Conservation (phyloP, 345 rosid genomes). For the Aegle marmelos region DNA sequence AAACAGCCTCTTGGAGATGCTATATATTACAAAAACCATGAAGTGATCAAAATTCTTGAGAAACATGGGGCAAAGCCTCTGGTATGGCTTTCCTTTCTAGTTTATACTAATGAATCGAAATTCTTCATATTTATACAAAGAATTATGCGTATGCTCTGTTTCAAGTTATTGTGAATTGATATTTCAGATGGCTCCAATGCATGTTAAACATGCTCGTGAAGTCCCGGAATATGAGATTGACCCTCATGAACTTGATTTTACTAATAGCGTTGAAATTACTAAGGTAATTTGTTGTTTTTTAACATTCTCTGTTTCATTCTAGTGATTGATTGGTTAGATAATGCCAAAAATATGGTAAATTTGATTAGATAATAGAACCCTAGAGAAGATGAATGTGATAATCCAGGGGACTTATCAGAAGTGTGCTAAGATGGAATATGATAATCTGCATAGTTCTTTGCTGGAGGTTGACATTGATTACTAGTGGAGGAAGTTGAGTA, state of each 20-base stretch:
- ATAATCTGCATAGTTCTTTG: neutral
- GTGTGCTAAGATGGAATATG: neutral
- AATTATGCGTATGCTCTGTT: neutral
- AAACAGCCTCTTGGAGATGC: constrained; percentile 94
- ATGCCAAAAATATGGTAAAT: neutral
- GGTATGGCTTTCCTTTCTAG: constrained; percentile 40
- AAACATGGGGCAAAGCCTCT: constrained; percentile 72
- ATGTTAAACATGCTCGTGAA: constrained; percentile 75
- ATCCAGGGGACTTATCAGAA: neutral
- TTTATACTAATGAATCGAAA: neutral
- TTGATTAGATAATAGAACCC: neutral
- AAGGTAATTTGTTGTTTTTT: constrained; percentile 40
- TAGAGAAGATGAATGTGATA: neutral
- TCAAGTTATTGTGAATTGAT: constrained; percentile 3
- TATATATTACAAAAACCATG: constrained; percentile 69
- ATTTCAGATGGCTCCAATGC: constrained; percentile 85
- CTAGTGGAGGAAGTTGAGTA: neutral
- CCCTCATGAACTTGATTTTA: constrained; percentile 72
- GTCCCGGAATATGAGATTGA: constrained; percentile 92
- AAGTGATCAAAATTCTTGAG: constrained; percentile 79
- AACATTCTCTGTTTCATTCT: neutral
- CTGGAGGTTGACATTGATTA: neutral
- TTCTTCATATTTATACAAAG: neutral
- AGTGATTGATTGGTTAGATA: neutral
- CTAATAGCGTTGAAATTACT: constrained; percentile 66